phyloP scores from a whole-genome alignment of 106 monocot species.

The Ottelia alismoides region DNA sequence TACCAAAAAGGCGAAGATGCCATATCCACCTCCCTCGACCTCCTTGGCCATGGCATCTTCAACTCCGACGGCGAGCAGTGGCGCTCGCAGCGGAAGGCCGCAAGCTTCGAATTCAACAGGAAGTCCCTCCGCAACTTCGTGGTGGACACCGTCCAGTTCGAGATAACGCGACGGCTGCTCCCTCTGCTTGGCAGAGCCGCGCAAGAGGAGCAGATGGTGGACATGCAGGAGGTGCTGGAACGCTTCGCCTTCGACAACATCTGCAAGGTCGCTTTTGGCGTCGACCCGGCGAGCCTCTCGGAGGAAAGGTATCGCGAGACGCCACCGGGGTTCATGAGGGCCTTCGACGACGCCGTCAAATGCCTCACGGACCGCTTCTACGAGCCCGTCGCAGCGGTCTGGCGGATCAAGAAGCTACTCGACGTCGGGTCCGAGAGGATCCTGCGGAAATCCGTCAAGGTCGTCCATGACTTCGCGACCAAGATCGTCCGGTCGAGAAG shows the following conservation, averaged over 20 bases:
- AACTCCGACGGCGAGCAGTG: conserved; percentile 10
- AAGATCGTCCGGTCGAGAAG: too few species aligned
- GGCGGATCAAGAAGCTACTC: too few species aligned
- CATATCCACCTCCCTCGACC: conserved; percentile 24
- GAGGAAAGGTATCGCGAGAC: too few species aligned
- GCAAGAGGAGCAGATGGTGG: background rate
- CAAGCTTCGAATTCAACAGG: conserved; percentile 2
- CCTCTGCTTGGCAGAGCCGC: background rate
- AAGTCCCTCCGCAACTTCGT: background rate
- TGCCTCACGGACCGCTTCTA: too few species aligned
- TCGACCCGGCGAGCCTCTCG: too few species aligned
- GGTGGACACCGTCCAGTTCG: background rate
- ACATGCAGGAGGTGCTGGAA: background rate
- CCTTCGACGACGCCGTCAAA: too few species aligned
- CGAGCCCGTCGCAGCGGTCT: conserved; percentile 4
- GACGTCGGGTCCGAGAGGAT: too few species aligned
- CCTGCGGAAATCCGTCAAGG: too few species aligned
- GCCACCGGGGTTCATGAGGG: too few species aligned
- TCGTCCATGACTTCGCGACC: too few species aligned
- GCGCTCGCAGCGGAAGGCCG: background rate
- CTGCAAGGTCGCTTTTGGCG: background rate
- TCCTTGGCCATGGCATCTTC: conserved; percentile 42
- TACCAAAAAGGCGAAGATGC: conserved; percentile 32
- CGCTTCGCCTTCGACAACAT: too few species aligned
- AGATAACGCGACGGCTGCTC: background rate